These are phyloP conservation scores for Saccharomycopsis babjevae DNA, from an alignment of 805 yeast genomes.

Conservation along the genomic window DNA sequence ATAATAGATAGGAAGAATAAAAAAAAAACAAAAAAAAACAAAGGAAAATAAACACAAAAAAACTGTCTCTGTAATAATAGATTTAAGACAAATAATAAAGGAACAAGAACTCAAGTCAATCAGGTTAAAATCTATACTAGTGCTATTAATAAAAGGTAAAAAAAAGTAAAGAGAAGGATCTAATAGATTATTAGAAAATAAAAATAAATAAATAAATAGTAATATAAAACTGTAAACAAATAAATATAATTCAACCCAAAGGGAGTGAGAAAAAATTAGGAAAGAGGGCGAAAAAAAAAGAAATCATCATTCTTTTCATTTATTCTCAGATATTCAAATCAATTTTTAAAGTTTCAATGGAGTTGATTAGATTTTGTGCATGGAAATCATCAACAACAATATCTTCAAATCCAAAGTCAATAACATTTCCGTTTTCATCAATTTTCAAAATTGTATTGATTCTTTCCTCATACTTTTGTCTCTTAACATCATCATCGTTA, in stretches of 20 bases:
- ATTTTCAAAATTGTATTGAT: conserved; percentile 44
- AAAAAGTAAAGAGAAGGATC: neutral
- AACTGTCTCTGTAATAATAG: neutral
- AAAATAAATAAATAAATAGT: neutral
- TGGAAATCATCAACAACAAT: conserved; percentile 16
- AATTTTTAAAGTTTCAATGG: conserved; percentile 15
- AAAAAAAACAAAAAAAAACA: neutral
- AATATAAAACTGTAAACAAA: neutral
- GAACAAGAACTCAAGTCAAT: neutral
- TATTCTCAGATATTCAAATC: conserved; percentile 7
- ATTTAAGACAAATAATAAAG: neutral
- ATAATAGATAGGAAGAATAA: neutral
- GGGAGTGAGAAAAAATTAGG: neutral
- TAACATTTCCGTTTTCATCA: conserved; percentile 6
- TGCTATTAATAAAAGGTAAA: neutral
- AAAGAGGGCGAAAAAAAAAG: neutral
- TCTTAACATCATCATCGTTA: conserved; percentile 25
- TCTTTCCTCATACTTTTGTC: conserved; percentile 79
- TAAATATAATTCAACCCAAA: neutral
- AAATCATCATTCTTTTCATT: neutral
- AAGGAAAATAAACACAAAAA: neutral
- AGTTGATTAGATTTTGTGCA: conserved; percentile 15
- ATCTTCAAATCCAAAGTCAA: conserved; percentile 9
- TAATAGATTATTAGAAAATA: neutral
- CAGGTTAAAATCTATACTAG: neutral